Percentiles rank a stretch among this genome's conserved stretches.
Evolutionary conservation across 352 stramenopile genomes (phyloP).

Genomic region (Phytophthora lateralis): DNA sequence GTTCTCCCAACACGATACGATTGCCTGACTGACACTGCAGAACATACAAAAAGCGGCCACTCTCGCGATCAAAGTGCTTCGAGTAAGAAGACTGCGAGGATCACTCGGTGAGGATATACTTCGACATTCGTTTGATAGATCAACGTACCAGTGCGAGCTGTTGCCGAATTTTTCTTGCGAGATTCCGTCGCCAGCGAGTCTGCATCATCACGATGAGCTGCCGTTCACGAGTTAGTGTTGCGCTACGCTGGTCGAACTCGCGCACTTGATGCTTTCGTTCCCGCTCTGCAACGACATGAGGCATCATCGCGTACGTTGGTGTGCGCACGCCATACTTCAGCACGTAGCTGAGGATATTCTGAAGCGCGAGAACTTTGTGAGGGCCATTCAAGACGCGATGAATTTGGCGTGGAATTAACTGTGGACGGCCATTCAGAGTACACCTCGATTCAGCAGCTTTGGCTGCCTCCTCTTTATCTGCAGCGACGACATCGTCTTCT

Average conservation of each 20-base stretch:
- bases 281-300: slow-evolving; percentile 37
- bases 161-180: slow-evolving; percentile 41
- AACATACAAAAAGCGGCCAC: slow-evolving; percentile 44
- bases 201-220: slow-evolving; percentile 43
- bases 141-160: slow-evolving; percentile 43
- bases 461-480: slow-evolving; percentile 1
- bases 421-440: background rate
- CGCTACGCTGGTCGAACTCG: background rate
- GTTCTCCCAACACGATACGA: slow-evolving; percentile 15
- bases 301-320: slow-evolving; percentile 49
- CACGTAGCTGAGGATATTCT: slow-evolving; percentile 47
- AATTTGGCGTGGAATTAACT: slow-evolving; percentile 7
- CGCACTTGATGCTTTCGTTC: slow-evolving; percentile 5
- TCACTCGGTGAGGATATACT: background rate
- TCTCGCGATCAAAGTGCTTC: slow-evolving; percentile 46
- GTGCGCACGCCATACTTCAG: slow-evolving; percentile 25
- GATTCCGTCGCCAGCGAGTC: slow-evolving; percentile 29
- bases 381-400: slow-evolving; percentile 22
- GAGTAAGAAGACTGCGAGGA: slow-evolving; percentile 43
- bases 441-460: background rate
- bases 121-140: background rate
- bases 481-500: background rate
- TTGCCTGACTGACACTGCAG: slow-evolving; percentile 8
- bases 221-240: slow-evolving; percentile 15
- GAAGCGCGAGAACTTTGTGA: slow-evolving; percentile 31